These are phyloP conservation scores for Ustilago tritici DNA, from an alignment of 1,284 basidiomycete genomes.

Conservation along the genomic window DNA sequence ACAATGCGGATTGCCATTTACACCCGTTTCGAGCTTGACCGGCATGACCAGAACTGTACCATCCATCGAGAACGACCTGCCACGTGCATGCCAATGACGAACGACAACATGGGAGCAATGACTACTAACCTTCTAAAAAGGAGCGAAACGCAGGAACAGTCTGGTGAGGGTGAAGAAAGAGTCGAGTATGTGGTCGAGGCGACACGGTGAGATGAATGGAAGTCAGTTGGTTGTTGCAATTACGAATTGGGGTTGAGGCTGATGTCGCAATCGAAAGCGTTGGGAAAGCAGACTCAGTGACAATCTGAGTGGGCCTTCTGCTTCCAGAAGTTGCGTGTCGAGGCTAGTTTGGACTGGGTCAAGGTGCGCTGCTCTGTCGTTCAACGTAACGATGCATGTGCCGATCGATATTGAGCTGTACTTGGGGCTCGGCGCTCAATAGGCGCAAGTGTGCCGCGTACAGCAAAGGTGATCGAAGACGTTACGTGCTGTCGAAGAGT, in stretches of 20 bases:
- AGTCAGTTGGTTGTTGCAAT: slow-evolving; percentile 30
- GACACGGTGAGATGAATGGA: slow-evolving; percentile 1
- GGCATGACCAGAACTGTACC: not conserved
- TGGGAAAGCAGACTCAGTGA: not conserved
- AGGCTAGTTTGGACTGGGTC: not conserved
- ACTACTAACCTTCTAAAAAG: slow-evolving; percentile 49
- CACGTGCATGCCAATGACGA: not conserved
- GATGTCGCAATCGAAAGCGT: not conserved
- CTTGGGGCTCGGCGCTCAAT: not conserved
- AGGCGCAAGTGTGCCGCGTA: not conserved
- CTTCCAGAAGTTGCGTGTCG: not conserved
- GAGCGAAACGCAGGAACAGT: slow-evolving; percentile 35
- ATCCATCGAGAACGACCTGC: not conserved
- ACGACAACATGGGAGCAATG: not conserved
- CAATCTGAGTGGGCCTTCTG: not conserved
- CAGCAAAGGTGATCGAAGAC: not conserved
- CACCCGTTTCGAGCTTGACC: not conserved
- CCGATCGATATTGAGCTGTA: not conserved
- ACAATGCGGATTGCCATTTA: not conserved
- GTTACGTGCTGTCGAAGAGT: slow-evolving; percentile 1
- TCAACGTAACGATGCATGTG: not conserved
- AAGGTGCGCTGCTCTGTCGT: slow-evolving; percentile 8
- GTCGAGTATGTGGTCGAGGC: slow-evolving; percentile 8
- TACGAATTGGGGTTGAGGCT: not conserved
- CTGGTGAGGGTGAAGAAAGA: slow-evolving; percentile 10